These are phyloP conservation scores for Diaporthe aspalathi DNA, from an alignment of 2,329 filamentous ascomycete genomes.

Conservation along the genomic window DNA sequence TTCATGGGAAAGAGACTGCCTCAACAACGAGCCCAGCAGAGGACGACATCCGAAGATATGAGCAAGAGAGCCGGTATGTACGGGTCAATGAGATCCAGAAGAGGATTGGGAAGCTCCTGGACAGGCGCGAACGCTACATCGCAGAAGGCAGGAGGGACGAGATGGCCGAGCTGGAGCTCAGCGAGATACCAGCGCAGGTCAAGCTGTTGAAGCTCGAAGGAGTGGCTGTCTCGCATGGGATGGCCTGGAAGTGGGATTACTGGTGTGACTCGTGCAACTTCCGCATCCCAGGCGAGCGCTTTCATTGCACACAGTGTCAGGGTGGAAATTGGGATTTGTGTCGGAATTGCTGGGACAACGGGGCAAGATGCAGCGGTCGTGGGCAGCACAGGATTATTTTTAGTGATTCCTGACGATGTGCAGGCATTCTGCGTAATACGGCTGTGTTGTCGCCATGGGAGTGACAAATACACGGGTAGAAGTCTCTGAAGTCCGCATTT, in stretches of 20 bases:
- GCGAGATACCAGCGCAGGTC: slow-evolving; percentile 4
- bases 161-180: slow-evolving; percentile 1
- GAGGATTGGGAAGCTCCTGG: slow-evolving; percentile 8
- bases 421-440: not conserved
- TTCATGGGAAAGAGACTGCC: not conserved
- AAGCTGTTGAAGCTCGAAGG: slow-evolving; percentile 5
- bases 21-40: not conserved
- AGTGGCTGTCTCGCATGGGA: not conserved
- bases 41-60: not conserved
- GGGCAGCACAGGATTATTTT: not conserved
- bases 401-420: not conserved
- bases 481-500: not conserved
- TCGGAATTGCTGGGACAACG: slow-evolving; percentile 7
- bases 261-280: not conserved
- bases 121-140: slow-evolving; percentile 11
- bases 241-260: slow-evolving; percentile 13
- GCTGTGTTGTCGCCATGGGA: not conserved
- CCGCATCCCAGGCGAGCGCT: slow-evolving; percentile 6
- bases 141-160: slow-evolving; percentile 3
- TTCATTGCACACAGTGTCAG: slow-evolving; percentile 5
- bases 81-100: not conserved
- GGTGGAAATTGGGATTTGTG: slow-evolving; percentile 14
- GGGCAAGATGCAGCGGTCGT: slow-evolving; percentile 7
- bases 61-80: not conserved
- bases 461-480: not conserved